Conservation (phyloP, 768 basidiomycete species). For the Boletus rubropictus region DNA sequence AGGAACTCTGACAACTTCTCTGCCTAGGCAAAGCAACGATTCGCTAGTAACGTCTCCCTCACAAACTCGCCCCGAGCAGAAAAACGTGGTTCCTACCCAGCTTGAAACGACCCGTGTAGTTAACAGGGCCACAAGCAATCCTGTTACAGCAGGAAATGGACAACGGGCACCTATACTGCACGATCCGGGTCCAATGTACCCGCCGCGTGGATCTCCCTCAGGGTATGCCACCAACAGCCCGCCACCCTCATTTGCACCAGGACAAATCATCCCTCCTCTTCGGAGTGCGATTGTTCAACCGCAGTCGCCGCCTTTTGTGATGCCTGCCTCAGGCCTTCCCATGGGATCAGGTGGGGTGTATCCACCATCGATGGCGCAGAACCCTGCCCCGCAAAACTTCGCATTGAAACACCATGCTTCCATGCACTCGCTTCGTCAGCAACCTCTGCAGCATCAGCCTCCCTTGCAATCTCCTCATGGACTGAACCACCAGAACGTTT, state of each 20-base stretch:
- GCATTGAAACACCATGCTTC: slow-evolving; percentile 21
- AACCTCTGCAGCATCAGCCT: slow-evolving; percentile 18
- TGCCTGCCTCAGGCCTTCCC: slow-evolving; percentile 19
- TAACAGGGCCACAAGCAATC: slow-evolving; percentile 1
- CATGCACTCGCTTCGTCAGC: slow-evolving; percentile 27
- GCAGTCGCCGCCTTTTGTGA: slow-evolving; percentile 21
- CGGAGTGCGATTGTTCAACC: slow-evolving; percentile 34
- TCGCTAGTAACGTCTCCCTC: slow-evolving; percentile 2
- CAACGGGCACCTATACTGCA: slow-evolving; percentile 20
- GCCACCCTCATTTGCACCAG: slow-evolving; percentile 35
- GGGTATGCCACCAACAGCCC: slow-evolving; percentile 10
- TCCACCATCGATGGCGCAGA: slow-evolving; percentile 14
- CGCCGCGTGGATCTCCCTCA: slow-evolving; percentile 24
- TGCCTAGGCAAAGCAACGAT: slow-evolving; percentile 3
- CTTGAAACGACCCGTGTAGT: slow-evolving; percentile 2
- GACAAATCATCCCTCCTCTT: slow-evolving; percentile 33
- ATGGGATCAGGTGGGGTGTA: slow-evolving; percentile 13
- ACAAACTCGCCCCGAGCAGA: slow-evolving; percentile 4
- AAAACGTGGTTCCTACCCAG: neutral
- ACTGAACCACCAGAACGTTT: slow-evolving; percentile 9
- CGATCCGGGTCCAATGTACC: slow-evolving; percentile 12
- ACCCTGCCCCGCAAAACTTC: slow-evolving; percentile 4
- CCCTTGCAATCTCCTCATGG: slow-evolving; percentile 11
- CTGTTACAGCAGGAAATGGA: slow-evolving; percentile 4
- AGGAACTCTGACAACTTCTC: neutral